A percentile compares a stretch with the other conserved stretches of the same genome.
Evolutionary conservation across 495 filamentous ascomycete species (phyloP).

Genomic region (Penicillium lagena): DNA sequence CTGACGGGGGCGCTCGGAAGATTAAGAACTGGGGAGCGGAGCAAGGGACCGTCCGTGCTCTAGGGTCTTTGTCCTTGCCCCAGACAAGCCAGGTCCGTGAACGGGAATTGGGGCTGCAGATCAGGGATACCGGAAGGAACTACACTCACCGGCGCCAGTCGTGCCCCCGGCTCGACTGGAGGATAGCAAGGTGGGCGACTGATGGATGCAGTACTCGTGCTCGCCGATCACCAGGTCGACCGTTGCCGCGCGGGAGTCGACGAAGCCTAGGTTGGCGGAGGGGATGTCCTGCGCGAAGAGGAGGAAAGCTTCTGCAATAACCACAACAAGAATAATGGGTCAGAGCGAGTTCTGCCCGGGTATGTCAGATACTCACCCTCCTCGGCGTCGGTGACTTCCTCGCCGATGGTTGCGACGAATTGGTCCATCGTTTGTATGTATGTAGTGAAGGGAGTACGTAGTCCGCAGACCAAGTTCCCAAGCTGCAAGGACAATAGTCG

Average conservation of each 20-base stretch:
- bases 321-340: too few relatives aligned
- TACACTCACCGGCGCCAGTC: constrained; percentile 70
- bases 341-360: not conserved
- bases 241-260: constrained; percentile 59
- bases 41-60: not conserved
- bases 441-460: too few relatives aligned
- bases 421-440: not conserved
- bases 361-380: constrained; percentile 49
- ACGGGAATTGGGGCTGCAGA: not conserved
- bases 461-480: too few relatives aligned
- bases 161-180: constrained; percentile 77
- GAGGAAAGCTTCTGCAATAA: constrained; percentile 66
- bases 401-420: constrained; percentile 17
- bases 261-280: constrained; percentile 75
- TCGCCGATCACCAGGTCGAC: constrained; percentile 65
- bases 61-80: not conserved
- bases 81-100: not conserved
- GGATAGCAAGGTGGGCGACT: constrained; percentile 75
- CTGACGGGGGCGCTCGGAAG: too few relatives aligned
- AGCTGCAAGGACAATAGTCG: too few relatives aligned
- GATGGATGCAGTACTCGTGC: constrained; percentile 69
- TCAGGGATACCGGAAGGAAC: not conserved
- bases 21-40: too few relatives aligned
- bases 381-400: constrained; percentile 50
- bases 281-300: constrained; percentile 73